Conservation (phyloP, 768 basidiomycete species). For the Lactifluus volemus region DNA sequence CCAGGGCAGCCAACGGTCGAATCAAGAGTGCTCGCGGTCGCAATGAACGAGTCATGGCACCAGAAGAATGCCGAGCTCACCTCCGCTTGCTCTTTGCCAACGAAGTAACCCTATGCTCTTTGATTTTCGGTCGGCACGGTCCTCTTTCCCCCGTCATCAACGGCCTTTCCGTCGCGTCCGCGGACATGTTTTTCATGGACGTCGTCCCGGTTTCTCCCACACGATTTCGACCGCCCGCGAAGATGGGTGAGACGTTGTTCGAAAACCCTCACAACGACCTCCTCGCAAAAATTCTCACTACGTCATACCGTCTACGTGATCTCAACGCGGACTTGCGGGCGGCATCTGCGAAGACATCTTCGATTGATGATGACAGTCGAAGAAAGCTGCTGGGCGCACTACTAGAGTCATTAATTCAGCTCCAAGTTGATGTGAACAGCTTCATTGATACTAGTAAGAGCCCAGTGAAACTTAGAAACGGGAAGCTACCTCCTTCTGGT, state of each 20-base stretch:
- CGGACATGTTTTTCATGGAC: constrained; percentile 97
- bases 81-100: constrained; percentile 81
- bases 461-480: constrained; percentile 72
- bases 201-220: constrained; percentile 88
- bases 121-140: constrained; percentile 91
- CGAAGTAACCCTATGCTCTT: constrained; percentile 70
- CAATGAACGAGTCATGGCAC: constrained; percentile 83
- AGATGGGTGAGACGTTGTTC: constrained; percentile 86
- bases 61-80: constrained; percentile 92
- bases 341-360: constrained; percentile 48
- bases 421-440: constrained; percentile 92
- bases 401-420: constrained; percentile 75
- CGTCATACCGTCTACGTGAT: constrained; percentile 73
- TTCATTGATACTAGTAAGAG: constrained; percentile 98
- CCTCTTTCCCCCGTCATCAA: constrained; percentile 57
- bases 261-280: constrained; percentile 96
- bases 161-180: constrained; percentile 59
- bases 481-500: constrained; percentile 85
- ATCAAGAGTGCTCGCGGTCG: constrained; percentile 70
- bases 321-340: constrained; percentile 56
- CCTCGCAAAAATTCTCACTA: constrained; percentile 68
- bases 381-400: constrained; percentile 56
- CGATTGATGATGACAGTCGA: constrained; percentile 41
- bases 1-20: constrained; percentile 60
- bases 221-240: constrained; percentile 89